Evolutionary conservation across 2,329 filamentous ascomycete species (phyloP), one percentile per base, ranked within the genome.

Genomic region (Verticillium nubilum): DNA sequence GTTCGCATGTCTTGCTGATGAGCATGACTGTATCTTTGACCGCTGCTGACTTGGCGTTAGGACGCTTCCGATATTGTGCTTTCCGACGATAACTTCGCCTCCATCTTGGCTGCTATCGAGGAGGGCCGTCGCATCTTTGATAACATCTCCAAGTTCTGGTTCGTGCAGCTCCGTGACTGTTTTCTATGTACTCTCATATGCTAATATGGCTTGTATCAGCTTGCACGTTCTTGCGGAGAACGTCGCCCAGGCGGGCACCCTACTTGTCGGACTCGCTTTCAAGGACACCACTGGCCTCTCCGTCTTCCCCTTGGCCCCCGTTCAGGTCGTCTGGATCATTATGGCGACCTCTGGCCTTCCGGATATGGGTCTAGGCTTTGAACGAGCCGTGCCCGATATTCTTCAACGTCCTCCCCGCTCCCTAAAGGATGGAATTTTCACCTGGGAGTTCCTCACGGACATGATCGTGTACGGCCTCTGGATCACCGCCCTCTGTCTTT

Each of bases 311-410:
- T 79, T 89, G 7, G 76, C 85, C 0, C 86, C 86, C 0, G 83
- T 89, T 10, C 83, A 89, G 63, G 87, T 89, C 61, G 76, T 89
- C 52, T 89, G 86, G 86, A 84, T 89, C 61, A 89, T 88, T 67
- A 88, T 89, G 86, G 80, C 88, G 60, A 89, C 86, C 1, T 87
- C 84, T 54, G 83, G 81, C 17, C 76, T 88, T 61, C 86, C 86
- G 2, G 86, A 88, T 63, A 88, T 89, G 83, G 86, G 86, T 59
- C 76, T 89, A 2, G 86, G 86, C 6, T 85, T 87, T 73, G 86
- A 89, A 70, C 72, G 79, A 42, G 85, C 86, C 0, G 81, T 83
- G 0, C 80, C 85, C 0, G 85, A 88, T 67, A 83, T 89, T 62
- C 82, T 89, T 73, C 67, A 75, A 23, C 78, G 86, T 0, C 85